A percentile compares a stretch with the other conserved stretches of the same genome.
These are phyloP conservation scores for Bipolaris cookei DNA, from an alignment of 2,329 filamentous ascomycete species.

Conservation along the genomic window DNA sequence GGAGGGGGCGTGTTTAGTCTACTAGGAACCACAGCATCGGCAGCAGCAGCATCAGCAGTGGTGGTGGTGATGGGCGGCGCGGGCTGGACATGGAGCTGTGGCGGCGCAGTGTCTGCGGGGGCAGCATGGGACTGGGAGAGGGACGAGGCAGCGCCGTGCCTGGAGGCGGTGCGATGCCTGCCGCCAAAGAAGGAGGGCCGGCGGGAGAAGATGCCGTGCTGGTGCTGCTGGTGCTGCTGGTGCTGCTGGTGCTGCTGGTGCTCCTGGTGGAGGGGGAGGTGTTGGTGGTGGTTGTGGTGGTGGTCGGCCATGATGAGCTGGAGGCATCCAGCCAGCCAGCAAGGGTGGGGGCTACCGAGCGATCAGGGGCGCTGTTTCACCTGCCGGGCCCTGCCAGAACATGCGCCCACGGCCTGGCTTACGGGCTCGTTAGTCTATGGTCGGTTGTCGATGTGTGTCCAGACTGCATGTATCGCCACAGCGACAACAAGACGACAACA, in stretches of 20 bases:
- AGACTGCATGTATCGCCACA: no score
- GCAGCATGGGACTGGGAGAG: constrained; percentile 3
- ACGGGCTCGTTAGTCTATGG: not conserved
- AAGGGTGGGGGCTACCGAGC: constrained; percentile 16
- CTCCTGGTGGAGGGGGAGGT: not conserved
- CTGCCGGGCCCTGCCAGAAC: constrained; percentile 9
- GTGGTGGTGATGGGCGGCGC: not conserved
- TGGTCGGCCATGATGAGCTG: constrained; percentile 26
- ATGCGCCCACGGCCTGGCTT: not conserved
- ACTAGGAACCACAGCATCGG: not conserved
- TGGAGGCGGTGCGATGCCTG: constrained; percentile 20
- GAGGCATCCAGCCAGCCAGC: not conserved
- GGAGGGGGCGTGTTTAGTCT: constrained; percentile 16
- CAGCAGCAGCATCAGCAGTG: no score
- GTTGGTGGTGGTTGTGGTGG: not conserved
- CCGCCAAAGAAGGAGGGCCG: constrained; percentile 44
- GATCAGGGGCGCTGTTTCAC: constrained; percentile 24
- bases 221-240: not conserved
- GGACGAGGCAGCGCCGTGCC: constrained; percentile 7
- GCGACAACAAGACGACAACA: no score
- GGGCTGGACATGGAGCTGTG: constrained; percentile 15
- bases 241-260: not conserved
- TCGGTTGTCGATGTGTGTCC: no score
- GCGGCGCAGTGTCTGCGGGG: constrained; percentile 7
- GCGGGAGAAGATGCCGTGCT: constrained; percentile 37